Base-by-base conservation (phyloP, 768 basidiomycete species). In the Mycena filopes region DNA sequence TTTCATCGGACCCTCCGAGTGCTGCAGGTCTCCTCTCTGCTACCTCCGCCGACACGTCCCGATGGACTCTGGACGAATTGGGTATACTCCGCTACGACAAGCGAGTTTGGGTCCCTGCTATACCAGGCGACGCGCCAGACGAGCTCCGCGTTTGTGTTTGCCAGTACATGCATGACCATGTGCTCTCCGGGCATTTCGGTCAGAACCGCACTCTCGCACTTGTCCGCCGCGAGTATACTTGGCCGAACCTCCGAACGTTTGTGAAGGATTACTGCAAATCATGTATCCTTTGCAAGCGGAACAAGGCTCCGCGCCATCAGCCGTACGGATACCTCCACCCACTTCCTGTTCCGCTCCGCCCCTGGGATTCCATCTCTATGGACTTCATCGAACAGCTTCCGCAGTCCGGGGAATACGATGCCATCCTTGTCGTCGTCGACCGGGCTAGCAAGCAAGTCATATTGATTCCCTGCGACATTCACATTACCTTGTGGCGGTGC, bases 371-470 rank as follows among this genome's bases (percentile, higher is more conserved):
- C 7, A 73, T 77, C 29, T 64, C 67, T 16, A 73, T 77, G 66
- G 76, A 77, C 49, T 73, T 74, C 50, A 71, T 80, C 13, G 70
- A 71, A 28, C 60, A 74, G 15, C 69, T 76, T 7, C 75, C 74
- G 4, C 4, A 20, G 0, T 75, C 71, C 0, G 57, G 73, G 23
- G 46, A 48, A 9, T 59, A 20, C 23, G 26, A 48, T 46, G 11
- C 23, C 40, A 59, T 59, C 33, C 26, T 55, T 7, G 69, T 75
- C 0, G 41, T 70, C 15, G 25, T 60, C 25, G 54, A 69, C 25
- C 53, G 40, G 4, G 0, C 40, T 15, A 49, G 56, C 9, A 66
- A 63, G 42, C 63, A 66, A 46, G 66, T 53, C 7, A 62, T 65
- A 15, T 66, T 69, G 42, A 67, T 67, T 60, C 51, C 67, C 10